A percentile compares a stretch with the other conserved stretches of the same genome.
Evolutionary conservation across 192 early-diverging fungal species (phyloP).

Genomic region (Rhizophagus sp.): DNA sequence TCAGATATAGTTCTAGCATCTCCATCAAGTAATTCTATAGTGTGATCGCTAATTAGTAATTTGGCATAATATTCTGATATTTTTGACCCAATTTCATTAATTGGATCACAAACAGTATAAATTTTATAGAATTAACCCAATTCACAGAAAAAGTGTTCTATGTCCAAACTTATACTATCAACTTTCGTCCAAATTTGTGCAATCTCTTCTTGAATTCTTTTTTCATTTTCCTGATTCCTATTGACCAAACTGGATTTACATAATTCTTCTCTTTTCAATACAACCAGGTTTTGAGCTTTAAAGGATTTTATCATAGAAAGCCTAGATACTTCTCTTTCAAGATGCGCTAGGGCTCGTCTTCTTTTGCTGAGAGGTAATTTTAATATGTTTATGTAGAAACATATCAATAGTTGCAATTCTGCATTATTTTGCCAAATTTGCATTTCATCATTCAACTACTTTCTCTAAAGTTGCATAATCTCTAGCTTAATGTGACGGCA

Average conservation of each 20-base stretch:
- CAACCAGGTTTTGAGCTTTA: not conserved
- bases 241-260: slow-evolving; percentile 11
- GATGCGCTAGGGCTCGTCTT: slow-evolving; percentile 27
- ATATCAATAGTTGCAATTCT: slow-evolving; percentile 1
- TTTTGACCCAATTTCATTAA: not conserved
- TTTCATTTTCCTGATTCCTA: slow-evolving; percentile 1
- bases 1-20: slow-evolving; percentile 27
- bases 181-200: not conserved
- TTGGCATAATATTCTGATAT: slow-evolving; percentile 24
- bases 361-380: slow-evolving; percentile 26
- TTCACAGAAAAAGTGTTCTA: slow-evolving; percentile 30
- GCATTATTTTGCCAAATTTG: slow-evolving; percentile 2
- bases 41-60: slow-evolving; percentile 21
- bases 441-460: not conserved
- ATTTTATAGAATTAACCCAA: slow-evolving; percentile 23
- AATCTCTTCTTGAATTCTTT: slow-evolving; percentile 18
- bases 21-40: slow-evolving; percentile 33
- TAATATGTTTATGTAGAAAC: not conserved
- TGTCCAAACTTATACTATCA: slow-evolving; percentile 28
- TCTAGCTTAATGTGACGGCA: slow-evolving; percentile 13
- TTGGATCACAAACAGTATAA: not conserved
- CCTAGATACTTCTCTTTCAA: slow-evolving; percentile 27
- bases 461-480: slow-evolving; percentile 28
- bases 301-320: slow-evolving; percentile 19
- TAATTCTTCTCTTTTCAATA: slow-evolving; percentile 11